Evolutionary conservation across 2,329 filamentous ascomycete species (phyloP), one percentile per base, ranked within the genome.

Genomic region (Aspergillus japonicus): DNA sequence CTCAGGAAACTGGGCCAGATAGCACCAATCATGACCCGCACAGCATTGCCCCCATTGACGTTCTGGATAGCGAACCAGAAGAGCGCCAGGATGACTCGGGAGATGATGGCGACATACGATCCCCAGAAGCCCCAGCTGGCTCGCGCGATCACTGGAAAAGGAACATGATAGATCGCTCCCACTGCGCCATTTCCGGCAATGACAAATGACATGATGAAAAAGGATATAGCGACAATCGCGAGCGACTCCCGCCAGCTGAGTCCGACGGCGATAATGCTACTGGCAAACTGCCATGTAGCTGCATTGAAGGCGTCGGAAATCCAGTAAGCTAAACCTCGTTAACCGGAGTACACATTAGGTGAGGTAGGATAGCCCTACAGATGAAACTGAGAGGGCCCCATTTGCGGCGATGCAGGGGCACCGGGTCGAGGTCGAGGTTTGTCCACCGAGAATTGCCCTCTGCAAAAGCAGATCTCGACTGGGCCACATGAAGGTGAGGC

Each of bases 51-150:
- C 0, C 87, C 87, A 63, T 87, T 87, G 61, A 85, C 85, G 47
- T 83, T 85, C 64, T 89, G 86, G 50, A 89, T 87, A 0, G 86
- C 85, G 56, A 89, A 85, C 88, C 84, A 86, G 71, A 86, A 85
- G 19, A 85, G 69, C 5, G 83, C 83, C 3, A 85, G 78, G 58
- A 85, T 81, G 44, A 79, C 77, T 11, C 83, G 77, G 0, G 80
- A 83, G 7, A 85, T 66, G 55, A 85, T 82, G 24, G 82, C 78
- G 42, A 85, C 74, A 66, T 84, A 83, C 24, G 80, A 82, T 56
- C 83, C 82, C 77, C 80, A 84, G 72, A 84, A 85, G 0, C 84
- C 84, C 77, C 83, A 86, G 52, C 78, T 80, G 2, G 83, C 81
- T 51, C 84, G 80, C 0, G 81, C 80, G 26, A 84, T 79, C 8